These are phyloP conservation scores for Alternaria gaisen DNA, from an alignment of 2,329 filamentous ascomycete species.

Conservation along the genomic window DNA sequence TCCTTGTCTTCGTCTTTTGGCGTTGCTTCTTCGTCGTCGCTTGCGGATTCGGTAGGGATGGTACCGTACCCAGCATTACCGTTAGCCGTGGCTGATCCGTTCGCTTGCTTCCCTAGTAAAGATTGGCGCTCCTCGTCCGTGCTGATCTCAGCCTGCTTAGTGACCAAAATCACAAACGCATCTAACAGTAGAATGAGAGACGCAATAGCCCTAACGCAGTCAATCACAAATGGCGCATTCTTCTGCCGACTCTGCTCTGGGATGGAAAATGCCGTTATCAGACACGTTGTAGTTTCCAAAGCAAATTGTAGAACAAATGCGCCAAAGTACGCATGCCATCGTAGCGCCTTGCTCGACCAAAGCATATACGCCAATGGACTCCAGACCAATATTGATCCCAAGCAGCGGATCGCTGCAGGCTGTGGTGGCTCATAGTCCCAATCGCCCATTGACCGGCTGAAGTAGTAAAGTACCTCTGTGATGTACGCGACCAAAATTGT, in stretches of 20 bases:
- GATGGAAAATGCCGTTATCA: conserved; percentile 34
- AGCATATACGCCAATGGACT: conserved; percentile 35
- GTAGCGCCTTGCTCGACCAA: conserved; percentile 31
- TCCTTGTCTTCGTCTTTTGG: conserved; percentile 62
- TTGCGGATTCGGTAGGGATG: conserved; percentile 26
- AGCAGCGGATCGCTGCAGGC: conserved; percentile 44
- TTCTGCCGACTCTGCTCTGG: conserved; percentile 23
- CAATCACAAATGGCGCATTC: conserved; percentile 35
- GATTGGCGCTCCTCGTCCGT: conserved; percentile 67
- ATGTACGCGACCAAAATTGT: conserved; percentile 36
- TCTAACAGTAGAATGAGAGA: conserved; percentile 40
- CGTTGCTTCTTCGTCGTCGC: conserved; percentile 57
- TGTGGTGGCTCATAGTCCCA: conserved; percentile 43
- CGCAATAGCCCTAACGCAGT: conserved; percentile 30
- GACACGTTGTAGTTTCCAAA: conserved; percentile 42
- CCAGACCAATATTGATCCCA: conserved; percentile 49
- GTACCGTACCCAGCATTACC: conserved; percentile 48
- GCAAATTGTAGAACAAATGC: conserved; percentile 44
- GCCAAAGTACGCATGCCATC: conserved; percentile 49
- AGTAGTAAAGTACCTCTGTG: conserved; percentile 46
- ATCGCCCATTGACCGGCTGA: conserved; percentile 41
- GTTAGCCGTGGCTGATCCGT: conserved; percentile 50
- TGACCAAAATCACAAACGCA: conserved; percentile 40
- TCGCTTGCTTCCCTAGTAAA: conserved; percentile 60
- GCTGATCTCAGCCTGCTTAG: conserved; percentile 43